Base-by-base conservation (phyloP, 1,284 basidiomycete species). In the Exobasidium cylindrosporum region DNA sequence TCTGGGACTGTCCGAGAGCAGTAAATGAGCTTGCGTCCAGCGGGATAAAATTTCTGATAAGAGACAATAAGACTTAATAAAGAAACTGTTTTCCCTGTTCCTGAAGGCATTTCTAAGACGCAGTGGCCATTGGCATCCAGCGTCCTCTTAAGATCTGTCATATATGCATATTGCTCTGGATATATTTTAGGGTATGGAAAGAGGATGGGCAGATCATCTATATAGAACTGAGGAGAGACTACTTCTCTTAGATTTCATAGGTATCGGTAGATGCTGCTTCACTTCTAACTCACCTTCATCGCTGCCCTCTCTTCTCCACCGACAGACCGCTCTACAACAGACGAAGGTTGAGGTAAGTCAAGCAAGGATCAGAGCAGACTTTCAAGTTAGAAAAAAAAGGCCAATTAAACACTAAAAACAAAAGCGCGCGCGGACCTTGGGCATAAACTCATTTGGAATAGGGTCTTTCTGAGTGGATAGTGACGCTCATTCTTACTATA, bases 1-100 rank as follows among this genome's bases (percentile, higher is more conserved):
- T 99, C 96, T 4, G 96, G 96, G n/a, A 99, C 96, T 2, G 96
- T 99, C 77, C 96, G 94, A 26, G 96, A 98, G 82, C 96, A 99
- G 81, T 99, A 99, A 70, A 99, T 89, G 69, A 99, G 87, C 81
- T 98, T 98, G 67, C 96, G 86, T 65, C 89, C 88, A 6, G 88
- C 89, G 7, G 92, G 90, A 79, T 94, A 92, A 82, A 93, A 96
- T 90, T 96, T 92, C 82, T 97, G 95, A 80, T 98, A 99, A 26
- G 94, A 94, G 52, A 99, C 89, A 82, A 99, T 99, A 63, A 99
- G 83, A 14, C 92, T 95, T 30, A 99, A 84, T 2, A 99, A 84
- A 10, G 94, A 97, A 24, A 99, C 94, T 0, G 96, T 99, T 84
- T 99, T 99, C 23, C 96, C 96, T 40, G 96, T 99, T 14, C 96